Conservation (phyloP, 2,329 filamentous ascomycete species). For the Capronia americana region DNA sequence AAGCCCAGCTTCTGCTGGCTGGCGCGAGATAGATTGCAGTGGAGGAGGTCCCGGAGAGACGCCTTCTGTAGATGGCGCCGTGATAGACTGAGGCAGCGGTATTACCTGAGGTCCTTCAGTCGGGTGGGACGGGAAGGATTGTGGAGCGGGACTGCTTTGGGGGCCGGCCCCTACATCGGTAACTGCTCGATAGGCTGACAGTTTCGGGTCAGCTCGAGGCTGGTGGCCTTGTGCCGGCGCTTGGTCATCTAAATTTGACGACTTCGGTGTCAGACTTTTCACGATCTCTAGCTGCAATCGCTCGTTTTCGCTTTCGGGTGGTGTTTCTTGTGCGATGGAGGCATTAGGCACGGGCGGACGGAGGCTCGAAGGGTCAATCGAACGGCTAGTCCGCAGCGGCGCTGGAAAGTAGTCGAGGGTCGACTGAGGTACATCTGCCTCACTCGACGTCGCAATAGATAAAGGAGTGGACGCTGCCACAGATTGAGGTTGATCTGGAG, state of each 20-base stretch:
- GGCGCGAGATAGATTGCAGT: neutral
- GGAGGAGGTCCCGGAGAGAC: neutral
- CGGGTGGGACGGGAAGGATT: neutral
- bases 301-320: constrained; percentile 52
- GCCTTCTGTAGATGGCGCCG: neutral
- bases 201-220: neutral
- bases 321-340: constrained; percentile 46
- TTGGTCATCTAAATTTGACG: constrained; percentile 29
- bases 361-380: constrained; percentile 23
- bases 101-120: neutral
- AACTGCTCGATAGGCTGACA: neutral
- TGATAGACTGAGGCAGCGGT: neutral
- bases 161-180: neutral
- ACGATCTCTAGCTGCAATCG: constrained; percentile 56
- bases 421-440: constrained; percentile 14
- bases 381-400: constrained; percentile 36
- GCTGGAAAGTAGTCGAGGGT: constrained; percentile 40
- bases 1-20: neutral
- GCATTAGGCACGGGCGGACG: constrained; percentile 47
- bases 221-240: neutral
- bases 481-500: constrained; percentile 3
- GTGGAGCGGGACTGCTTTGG: neutral
- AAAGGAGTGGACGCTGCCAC: constrained; percentile 12
- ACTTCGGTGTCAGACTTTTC: constrained; percentile 51
- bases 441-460: constrained; percentile 10